Percentiles rank a stretch among this genome's conserved stretches.
Conservation (phyloP, 2,329 filamentous ascomycete species). For the Capronia epimyces region DNA sequence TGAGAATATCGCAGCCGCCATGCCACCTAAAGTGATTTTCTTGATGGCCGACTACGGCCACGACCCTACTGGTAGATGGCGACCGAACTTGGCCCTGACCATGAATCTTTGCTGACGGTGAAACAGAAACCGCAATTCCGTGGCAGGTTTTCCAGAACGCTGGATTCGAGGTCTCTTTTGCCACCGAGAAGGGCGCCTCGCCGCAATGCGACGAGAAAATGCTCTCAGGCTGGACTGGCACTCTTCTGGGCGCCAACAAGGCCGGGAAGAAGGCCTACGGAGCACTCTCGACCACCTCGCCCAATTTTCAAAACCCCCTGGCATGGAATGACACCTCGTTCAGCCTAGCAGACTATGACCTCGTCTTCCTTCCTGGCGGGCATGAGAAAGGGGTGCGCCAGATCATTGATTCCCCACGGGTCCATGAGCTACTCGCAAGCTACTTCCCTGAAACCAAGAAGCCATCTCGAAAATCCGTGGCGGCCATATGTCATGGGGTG, state of each 20-base stretch:
- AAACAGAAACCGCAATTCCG: conserved; percentile 48
- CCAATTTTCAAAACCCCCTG: conserved; percentile 40
- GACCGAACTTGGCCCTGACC: background rate
- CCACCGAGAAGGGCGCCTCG: conserved; percentile 46
- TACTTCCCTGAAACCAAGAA: conserved; percentile 48
- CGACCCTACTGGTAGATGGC: conserved; percentile 47
- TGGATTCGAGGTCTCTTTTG: conserved; percentile 47
- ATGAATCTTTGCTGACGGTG: background rate
- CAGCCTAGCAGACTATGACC: conserved; percentile 43
- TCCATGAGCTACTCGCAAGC: conserved; percentile 43
- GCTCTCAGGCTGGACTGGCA: conserved; percentile 47
- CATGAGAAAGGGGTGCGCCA: conserved; percentile 51
- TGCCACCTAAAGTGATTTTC: conserved; percentile 40
- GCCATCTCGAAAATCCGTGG: conserved; percentile 42
- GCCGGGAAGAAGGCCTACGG: conserved; percentile 37
- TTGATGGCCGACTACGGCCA: conserved; percentile 54
- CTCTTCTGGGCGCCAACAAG: conserved; percentile 41
- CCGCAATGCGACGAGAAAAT: conserved; percentile 49
- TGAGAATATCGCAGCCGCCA: background rate
- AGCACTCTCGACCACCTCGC: conserved; percentile 41
- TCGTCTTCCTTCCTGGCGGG: conserved; percentile 50
- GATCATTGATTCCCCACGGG: conserved; percentile 45
- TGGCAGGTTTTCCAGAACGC: conserved; percentile 46
- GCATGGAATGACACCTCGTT: conserved; percentile 46
- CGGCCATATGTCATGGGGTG: conserved; percentile 51